These are phyloP conservation scores for Viola pubescens DNA, from an alignment of 441 rosid genomes.

Conservation along the genomic window DNA sequence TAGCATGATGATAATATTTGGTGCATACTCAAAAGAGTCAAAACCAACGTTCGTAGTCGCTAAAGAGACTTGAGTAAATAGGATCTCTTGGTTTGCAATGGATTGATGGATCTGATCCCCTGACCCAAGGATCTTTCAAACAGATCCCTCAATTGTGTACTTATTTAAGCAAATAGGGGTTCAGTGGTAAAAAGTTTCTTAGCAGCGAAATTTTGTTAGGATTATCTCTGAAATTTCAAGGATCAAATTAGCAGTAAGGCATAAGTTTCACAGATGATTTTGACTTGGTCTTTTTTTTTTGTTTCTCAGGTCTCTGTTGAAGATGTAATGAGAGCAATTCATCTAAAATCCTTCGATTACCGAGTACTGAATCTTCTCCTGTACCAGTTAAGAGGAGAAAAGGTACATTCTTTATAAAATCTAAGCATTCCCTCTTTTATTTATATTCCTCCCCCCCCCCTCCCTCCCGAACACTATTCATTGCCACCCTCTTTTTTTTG, in stretches of 20 bases:
- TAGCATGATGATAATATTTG: too few relatives aligned
- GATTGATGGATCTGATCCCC: too few relatives aligned
- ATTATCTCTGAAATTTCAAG: neutral
- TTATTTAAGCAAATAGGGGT: neutral
- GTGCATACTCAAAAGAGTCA: too few relatives aligned
- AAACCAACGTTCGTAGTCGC: too few relatives aligned
- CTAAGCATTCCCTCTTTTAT: neutral
- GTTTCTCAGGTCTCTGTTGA: slow-evolving; percentile 39
- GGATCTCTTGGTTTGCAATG: too few relatives aligned
- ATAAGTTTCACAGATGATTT: neutral
- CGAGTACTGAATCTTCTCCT: slow-evolving; percentile 75
- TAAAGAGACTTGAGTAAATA: too few relatives aligned
- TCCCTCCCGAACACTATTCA: neutral
- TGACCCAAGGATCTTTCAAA: too few relatives aligned
- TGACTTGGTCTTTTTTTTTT: slow-evolving; percentile 5
- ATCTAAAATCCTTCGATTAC: slow-evolving; percentile 82
- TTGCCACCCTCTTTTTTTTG: too few relatives aligned
- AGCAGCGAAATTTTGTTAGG: too few relatives aligned
- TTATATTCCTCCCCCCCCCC: too few relatives aligned
- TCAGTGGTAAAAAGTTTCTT: neutral
- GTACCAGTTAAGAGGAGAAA: slow-evolving; percentile 63
- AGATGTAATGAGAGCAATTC: slow-evolving; percentile 69
- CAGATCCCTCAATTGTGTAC: too few relatives aligned
- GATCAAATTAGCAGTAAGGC: slow-evolving; percentile 2
- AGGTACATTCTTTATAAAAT: slow-evolving; percentile 32